Conservation (phyloP, 345 rosid genomes). For the Acer yangbiense region DNA sequence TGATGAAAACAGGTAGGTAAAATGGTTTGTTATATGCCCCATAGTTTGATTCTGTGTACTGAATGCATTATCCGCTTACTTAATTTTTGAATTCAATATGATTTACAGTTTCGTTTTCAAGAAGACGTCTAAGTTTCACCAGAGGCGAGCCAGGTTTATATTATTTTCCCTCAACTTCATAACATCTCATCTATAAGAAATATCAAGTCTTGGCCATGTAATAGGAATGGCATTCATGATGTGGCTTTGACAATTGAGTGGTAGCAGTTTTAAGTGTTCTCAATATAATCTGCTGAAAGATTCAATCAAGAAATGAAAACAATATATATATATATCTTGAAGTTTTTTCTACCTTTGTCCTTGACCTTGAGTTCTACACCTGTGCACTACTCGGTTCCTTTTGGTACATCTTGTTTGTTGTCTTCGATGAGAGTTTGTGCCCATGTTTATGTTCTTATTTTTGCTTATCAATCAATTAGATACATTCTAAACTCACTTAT, state of each 20-base stretch:
- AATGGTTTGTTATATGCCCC: background rate
- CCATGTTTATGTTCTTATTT: too few relatives aligned
- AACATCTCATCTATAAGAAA: background rate
- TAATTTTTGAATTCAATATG: background rate
- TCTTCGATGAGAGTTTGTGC: too few relatives aligned
- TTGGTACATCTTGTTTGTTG: too few relatives aligned
- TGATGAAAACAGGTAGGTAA: conserved; percentile 68
- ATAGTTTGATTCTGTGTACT: background rate
- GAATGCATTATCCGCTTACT: background rate
- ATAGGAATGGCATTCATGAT: background rate
- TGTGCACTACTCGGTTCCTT: too few relatives aligned
- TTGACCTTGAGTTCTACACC: too few relatives aligned
- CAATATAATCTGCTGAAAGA: background rate
- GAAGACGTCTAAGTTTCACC: conserved; percentile 77
- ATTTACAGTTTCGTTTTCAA: conserved; percentile 74
- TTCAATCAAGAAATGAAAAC: too few relatives aligned
- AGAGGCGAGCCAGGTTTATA: conserved; percentile 78
- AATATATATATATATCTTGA: too few relatives aligned
- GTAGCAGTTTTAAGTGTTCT: background rate
- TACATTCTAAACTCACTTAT: too few relatives aligned
- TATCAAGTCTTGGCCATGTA: background rate
- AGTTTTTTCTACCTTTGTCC: too few relatives aligned
- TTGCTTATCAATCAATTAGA: too few relatives aligned
- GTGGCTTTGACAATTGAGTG: background rate
- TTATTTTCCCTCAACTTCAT: background rate